Evolutionary conservation across 2,329 filamentous ascomycete species (phyloP), one percentile per base, ranked within the genome.

Genomic region (Leptographium radiaticola): DNA sequence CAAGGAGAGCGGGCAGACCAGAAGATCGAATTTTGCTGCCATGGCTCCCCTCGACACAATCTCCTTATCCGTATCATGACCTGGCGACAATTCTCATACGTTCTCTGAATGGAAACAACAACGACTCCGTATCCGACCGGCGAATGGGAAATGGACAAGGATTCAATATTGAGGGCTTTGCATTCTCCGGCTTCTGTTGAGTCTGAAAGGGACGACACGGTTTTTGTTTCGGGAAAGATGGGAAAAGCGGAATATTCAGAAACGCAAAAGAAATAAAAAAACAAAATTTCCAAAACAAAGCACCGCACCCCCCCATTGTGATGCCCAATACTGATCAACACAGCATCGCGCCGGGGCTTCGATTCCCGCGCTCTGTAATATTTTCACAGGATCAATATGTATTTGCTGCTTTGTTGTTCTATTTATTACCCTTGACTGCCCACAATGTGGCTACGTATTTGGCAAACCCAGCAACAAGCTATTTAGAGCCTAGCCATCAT

Each of bases 221-320:
- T 46, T 52, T 52, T 52, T 52, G 51, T 52, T 44, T 47, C 33
- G 20, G 51, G 43, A 40, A 46, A 46, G 25, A 40, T 18, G 33
- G 43, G 34, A 25, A 47, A 46, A 25, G 43, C 9, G 18, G 50
- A 36, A 51, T 36, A 31, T 40, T 34, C 52, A 53, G 30, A 53
- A 53, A 49, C 36, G 43, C 46, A 49, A 49, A 49, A 49, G 16
- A 48, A 40, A 40, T 38, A 38, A 36, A 34, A 53, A 53, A 30
- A 49, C 40, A 49, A 49, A 6, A 52, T 39, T 30, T 38, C 43
- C 16, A 38, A 46, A 46, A n/a, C 20, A 45, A 6, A 40, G 15
- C 38, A 40, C 2, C 2, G 38, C 10, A 25, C 18, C 25, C 13
- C 13, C 15, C 42, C 25, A 44, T 30, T 7, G 25, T 44, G 20